Evolutionary conservation across 148 eudicot species (phyloP).

Genomic region (Tetragonia tetragonoides): DNA sequence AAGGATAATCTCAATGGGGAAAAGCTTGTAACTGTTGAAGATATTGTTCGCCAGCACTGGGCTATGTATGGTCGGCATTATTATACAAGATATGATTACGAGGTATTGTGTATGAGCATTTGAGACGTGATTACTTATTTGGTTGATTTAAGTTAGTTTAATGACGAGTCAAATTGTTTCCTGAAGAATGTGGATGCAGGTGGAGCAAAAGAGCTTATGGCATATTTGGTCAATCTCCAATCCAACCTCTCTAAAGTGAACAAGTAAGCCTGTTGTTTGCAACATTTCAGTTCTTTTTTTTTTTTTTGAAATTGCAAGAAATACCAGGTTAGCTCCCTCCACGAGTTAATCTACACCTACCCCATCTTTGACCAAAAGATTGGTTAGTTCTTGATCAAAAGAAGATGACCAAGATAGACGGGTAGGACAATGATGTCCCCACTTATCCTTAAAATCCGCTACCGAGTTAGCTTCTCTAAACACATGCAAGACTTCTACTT

Average conservation of each 20-base stretch:
- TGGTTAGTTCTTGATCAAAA: too few species aligned
- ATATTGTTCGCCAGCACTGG: conserved; percentile 96
- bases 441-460: too few species aligned
- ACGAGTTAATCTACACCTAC: too few species aligned
- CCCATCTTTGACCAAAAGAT: too few species aligned
- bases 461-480: too few species aligned
- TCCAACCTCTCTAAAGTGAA: conserved; percentile 71
- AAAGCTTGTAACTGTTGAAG: conserved; percentile 90
- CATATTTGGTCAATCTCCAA: conserved; percentile 80
- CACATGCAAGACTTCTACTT: too few species aligned
- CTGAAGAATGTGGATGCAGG: conserved; percentile 86
- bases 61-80: conserved; percentile 90
- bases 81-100: conserved; percentile 92
- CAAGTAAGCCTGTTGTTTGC: conserved; percentile 50
- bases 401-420: too few species aligned
- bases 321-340: too few species aligned
- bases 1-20: conserved; percentile 64
- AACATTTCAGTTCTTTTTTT: neutral
- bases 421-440: too few species aligned
- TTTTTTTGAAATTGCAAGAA: neutral
- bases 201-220: conserved; percentile 91
- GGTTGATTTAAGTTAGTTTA: neutral
- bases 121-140: neutral
- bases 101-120: conserved; percentile 40
- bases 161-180: conserved; percentile 8